Base-by-base conservation (phyloP, 2,329 filamentous ascomycete genomes). In the Epichloe glyceriae region DNA sequence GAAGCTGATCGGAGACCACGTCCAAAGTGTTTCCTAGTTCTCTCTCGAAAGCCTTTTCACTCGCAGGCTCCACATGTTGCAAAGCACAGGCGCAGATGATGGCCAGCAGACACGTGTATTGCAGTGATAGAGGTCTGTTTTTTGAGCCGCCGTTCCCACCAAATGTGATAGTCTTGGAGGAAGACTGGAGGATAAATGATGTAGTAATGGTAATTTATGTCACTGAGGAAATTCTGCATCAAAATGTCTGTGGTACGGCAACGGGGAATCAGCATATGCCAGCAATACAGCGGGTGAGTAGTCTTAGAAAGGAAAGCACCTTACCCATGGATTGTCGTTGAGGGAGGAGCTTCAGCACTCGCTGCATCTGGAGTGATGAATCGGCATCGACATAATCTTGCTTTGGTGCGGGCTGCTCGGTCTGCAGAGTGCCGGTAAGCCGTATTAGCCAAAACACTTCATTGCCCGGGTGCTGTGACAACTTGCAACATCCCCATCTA, bases 191-290 rank as follows among this genome's bases (percentile, higher is more conserved):
- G 58, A 45, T 64, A 62, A 46, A 66, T 58, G 50, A 65, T 60
- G 56, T 64, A 63, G 53, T 66, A 65, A 50, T 66, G 62, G 19
- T 58, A 62, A 46, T 66, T 66, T 48, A 64, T 58, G 30, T 61
- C 60, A 33, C 54, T 53, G 47, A 63, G 53, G 44, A 65, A 66
- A 33, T 56, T 58, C 22, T 60, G 56, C 3, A 65, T 56, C 2
- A 66, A 54, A 2, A 55, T 50, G 47, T 65, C 62, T 65, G 50
- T 11, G n/a, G 11, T 30, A 12, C 22, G n/a, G 46, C 33, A 37
- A 33, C 41, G n/a, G 26, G 22, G 14, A 17, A 38, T 10, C 12
- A 34, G 14, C 11, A 22, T 22, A 12, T 20, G 19, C 34, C 26
- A 44, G 44, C 15, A 30, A 43, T 10, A 10, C 30, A 30, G 30